Percentiles rank a stretch among this genome's conserved stretches.
These are phyloP conservation scores for Saprolegnia diclina DNA, from an alignment of 352 stramenopile species.

Conservation along the genomic window DNA sequence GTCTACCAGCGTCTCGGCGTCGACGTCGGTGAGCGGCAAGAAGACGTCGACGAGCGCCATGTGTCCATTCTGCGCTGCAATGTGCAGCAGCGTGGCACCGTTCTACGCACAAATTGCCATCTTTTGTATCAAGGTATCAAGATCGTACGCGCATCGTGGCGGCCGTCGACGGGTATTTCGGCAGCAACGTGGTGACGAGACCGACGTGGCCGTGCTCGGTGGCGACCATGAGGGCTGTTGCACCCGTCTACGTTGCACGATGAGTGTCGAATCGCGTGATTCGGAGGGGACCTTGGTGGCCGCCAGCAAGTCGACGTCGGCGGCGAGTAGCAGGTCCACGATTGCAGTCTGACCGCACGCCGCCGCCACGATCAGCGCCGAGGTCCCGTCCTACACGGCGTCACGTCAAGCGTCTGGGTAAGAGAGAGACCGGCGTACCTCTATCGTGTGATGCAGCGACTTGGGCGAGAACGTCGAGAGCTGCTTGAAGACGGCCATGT, in stretches of 20 bases:
- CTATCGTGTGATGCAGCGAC: background rate
- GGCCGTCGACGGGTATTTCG: background rate
- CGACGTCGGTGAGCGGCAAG: background rate
- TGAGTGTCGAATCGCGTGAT: background rate
- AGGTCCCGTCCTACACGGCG: background rate
- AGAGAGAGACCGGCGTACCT: background rate
- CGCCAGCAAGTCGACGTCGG: background rate
- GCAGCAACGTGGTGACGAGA: background rate
- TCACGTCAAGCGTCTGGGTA: background rate
- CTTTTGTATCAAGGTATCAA: background rate
- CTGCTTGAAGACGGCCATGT: background rate
- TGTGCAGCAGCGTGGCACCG: conserved; percentile 6
- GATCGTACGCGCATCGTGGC: background rate
- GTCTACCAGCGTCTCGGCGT: background rate
- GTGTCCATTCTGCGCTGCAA: conserved; percentile 2
- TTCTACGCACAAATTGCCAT: background rate
- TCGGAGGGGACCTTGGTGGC: background rate
- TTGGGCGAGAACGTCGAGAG: background rate
- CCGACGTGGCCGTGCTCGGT: conserved; percentile 7
- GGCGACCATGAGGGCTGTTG: conserved; percentile 2
- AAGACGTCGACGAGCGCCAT: background rate
- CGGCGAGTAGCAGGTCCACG: background rate
- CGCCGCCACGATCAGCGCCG: background rate
- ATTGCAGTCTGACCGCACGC: background rate
- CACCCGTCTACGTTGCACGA: background rate